Base-by-base conservation (phyloP, 2,329 filamentous ascomycete genomes). In the Harringtonia aguacate region DNA sequence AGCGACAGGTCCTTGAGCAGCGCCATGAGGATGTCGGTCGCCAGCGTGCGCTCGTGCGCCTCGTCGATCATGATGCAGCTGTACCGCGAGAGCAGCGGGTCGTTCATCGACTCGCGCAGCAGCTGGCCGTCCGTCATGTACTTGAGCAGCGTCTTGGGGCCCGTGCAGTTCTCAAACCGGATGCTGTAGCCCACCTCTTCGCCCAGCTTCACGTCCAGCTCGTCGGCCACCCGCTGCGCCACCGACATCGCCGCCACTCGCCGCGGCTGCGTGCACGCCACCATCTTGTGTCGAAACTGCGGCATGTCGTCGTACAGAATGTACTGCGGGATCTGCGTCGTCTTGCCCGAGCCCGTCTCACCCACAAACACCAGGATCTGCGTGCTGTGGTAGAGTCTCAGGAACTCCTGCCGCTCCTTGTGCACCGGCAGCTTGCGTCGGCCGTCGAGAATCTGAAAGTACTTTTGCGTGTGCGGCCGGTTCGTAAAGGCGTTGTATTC, bases 81-180 rank as follows among this genome's bases (percentile, higher is more conserved):
- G 68, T 98, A 98, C 44, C 89, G 84, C 41, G 77, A 82, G 66
- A 98, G 78, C 55, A 94, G 77, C 58, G 89, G 86, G 62, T 98
- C 92, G 64, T 95, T 82, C 81, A 98, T 94, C 46, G 92, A 89
- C 66, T 98, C 92, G 58, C 92, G 75, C 58, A 97, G 73, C 56
- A 98, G 79, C 84, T 98, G 97, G 77, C 94, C 94, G 59, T 98
- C 92, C 36, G 94, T 98, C 92, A 98, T 98, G 72, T 98, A 98
- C 71, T 98, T 98, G 60, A 98, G 77, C 48, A 94, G 78, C 2
- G 92, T 98, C 63, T 86, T 88, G 46, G 80, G 78, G 41, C 84
- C 77, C 1, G 92, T 97, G 68, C 81, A 85, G 62, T 98, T 92
- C 65, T 98, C 94, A 64, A 98, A 98, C 72, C 92, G 87, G 62